Evolutionary conservation across 805 yeast species (phyloP).

Genomic region (Candida andamanensis): DNA sequence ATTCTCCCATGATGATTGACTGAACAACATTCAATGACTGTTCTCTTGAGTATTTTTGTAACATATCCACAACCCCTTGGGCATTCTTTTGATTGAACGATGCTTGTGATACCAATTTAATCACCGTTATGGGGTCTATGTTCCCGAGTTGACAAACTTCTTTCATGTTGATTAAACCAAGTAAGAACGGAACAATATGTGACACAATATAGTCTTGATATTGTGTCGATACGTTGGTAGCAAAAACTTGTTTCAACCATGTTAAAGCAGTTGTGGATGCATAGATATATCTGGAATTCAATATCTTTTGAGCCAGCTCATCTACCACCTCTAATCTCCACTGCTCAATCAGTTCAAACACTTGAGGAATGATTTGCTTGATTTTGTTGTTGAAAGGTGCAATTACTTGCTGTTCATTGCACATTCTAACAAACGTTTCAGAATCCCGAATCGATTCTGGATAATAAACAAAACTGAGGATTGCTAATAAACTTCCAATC

Average conservation of each 20-base stretch:
- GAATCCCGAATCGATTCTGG: constrained; percentile 38
- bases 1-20: constrained; percentile 58
- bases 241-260: constrained; percentile 52
- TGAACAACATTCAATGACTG: constrained; percentile 42
- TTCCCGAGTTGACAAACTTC: constrained; percentile 75
- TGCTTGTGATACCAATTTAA: constrained; percentile 40
- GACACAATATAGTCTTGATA: constrained; percentile 46
- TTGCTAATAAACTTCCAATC: constrained; percentile 56
- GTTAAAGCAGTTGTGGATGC: constrained; percentile 59
- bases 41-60: constrained; percentile 30
- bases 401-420: constrained; percentile 18
- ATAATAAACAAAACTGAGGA: constrained; percentile 37
- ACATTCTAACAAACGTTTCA: constrained; percentile 27
- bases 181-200: constrained; percentile 63
- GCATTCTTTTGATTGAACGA: constrained; percentile 21
- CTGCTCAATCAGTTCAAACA: constrained; percentile 41
- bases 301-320: constrained; percentile 49
- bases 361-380: constrained; percentile 23
- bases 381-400: constrained; percentile 12
- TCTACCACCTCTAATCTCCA: constrained; percentile 34
- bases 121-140: constrained; percentile 48
- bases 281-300: constrained; percentile 57
- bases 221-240: constrained; percentile 49
- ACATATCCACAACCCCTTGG: constrained; percentile 28
- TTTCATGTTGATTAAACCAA: constrained; percentile 58